Base-by-base conservation (phyloP, 768 basidiomycete species). In the Pleurotus platypus region DNA sequence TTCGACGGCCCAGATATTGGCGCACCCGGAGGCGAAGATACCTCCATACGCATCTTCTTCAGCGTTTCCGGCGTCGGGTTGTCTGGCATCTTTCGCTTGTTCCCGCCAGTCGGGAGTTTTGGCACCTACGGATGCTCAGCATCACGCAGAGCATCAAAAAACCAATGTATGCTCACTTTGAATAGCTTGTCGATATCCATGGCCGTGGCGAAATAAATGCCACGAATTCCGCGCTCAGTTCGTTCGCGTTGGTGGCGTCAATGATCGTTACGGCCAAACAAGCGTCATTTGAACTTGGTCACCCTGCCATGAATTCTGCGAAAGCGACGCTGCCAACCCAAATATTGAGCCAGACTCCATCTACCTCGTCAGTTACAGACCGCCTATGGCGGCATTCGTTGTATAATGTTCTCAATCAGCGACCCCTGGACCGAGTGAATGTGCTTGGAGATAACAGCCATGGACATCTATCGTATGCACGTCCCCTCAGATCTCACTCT, bases 31-130 rank as follows among this genome's bases (percentile, higher is more conserved):
- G 50, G 57, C 26, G 30, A 61, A 58, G 9, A 51, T 22, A 68
- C 63, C 39, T 89, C 86, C 69, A 87, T 65, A 63, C 75, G 83
- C 78, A 92, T 81, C 70, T 83, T 88, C 73, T 92, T 94, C 57
- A 94, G 75, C 78, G 90, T 80, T n/a, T 91, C 90, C 2, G 85
- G 83, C 2, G 87, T 84, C 24, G 89, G 91, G 61, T 83, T 84
- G 64, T 90, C 87, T 6, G 86, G 84, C 70, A 92, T 76, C 64
- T 84, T 89, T 55, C 91, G 75, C 69, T 92, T 94, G 62, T 77
- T 83, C 43, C 82, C 79, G 12, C 84, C 75, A 1, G 71, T 64
- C 3, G 89, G 85, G 50, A 90, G 75, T 70, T 86, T 88, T 15
- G 87, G 86, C 9, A 85, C 79, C 89, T 89, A 53, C 57, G 18